phyloP scores from a whole-genome alignment of 768 basidiomycete genomes.

The Boletus vermiculosoides region DNA sequence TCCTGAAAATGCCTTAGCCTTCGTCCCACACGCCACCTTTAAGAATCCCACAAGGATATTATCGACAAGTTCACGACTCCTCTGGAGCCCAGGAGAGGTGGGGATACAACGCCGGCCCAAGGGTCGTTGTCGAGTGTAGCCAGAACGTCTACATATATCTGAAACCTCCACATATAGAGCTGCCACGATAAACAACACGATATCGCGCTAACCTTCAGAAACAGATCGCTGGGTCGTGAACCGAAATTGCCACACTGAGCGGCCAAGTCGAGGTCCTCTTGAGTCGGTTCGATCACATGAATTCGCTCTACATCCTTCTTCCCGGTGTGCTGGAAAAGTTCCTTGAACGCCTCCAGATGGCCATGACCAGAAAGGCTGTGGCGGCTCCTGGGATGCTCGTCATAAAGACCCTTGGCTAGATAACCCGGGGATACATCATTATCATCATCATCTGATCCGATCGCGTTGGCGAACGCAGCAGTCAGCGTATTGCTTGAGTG shows the following conservation, averaged over 20 bases:
- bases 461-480: constrained; percentile 39
- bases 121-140: constrained; percentile 55
- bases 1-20: constrained; percentile 33
- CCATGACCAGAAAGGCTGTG: constrained; percentile 15
- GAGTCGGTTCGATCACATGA: constrained; percentile 28
- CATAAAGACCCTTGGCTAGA: constrained; percentile 42
- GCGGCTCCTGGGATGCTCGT: constrained; percentile 27
- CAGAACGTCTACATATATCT: constrained; percentile 66
- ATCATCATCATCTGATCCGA: constrained; percentile 22
- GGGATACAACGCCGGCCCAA: constrained; percentile 56
- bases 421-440: constrained; percentile 29
- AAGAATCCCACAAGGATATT: constrained; percentile 47
- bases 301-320: constrained; percentile 20
- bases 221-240: constrained; percentile 53
- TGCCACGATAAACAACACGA: not conserved
- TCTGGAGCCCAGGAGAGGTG: constrained; percentile 58
- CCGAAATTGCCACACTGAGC: constrained; percentile 53
- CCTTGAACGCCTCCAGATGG: constrained; percentile 21
- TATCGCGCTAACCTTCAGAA: constrained; percentile 48
- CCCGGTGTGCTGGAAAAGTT: constrained; percentile 17
- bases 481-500: constrained; percentile 40
- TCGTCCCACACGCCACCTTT: not conserved
- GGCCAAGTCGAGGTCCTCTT: constrained; percentile 46
- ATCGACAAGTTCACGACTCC: constrained; percentile 63
- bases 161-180: not conserved